Base-by-base conservation (phyloP, 305 asterid genomes). In the Fraxinus xanthoxyloides region DNA sequence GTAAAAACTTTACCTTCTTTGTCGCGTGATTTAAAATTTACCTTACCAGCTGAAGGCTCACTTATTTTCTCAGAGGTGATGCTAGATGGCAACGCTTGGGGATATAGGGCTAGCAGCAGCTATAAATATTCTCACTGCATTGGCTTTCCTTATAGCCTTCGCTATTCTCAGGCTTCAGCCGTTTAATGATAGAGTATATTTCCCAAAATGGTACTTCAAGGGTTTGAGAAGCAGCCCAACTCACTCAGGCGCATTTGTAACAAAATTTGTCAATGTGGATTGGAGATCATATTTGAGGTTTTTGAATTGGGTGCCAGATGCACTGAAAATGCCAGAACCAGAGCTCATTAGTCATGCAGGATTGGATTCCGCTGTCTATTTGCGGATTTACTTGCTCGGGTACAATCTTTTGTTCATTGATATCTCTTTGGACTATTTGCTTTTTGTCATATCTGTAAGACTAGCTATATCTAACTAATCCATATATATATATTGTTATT, bases 261-360 rank as follows among this genome's bases (percentile, higher is more conserved):
- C 81, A 85, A 94, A 93, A 83, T 81, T 94, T 84, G 97, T 95
- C 77, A 95, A 95, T 87, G 84, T 95, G 84, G 96, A 95, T 77
- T 94, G 93, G 88, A 90, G 90, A 51, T 88, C 99, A 0, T 95
- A 95, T 82, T 79, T 90, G 83, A 87, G 90, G 80, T 95, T 95
- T 88, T 90, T 95, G 81, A 90, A 91, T 88, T 95, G 99, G 99
- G 97, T 95, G 86, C 99, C 96, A 19, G 97, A 91, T 35, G 98
- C 99, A 59, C 69, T 95, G 83, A 90, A 83, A 90, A 95, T 94
- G 99, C 98, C 99, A 5, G 98, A 95, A 90, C 86, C 95, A 0
- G 99, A 94, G 90, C 94, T 95, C 36, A 94, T 95, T 84, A 94
- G 92, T 81, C 99, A 95, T 40, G 98, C 99, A 19, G 99, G 99